Percentiles rank a stretch among this genome's conserved stretches.
Evolutionary conservation across 1,284 basidiomycete genomes (phyloP).

Genomic region (Trametes polyzona): DNA sequence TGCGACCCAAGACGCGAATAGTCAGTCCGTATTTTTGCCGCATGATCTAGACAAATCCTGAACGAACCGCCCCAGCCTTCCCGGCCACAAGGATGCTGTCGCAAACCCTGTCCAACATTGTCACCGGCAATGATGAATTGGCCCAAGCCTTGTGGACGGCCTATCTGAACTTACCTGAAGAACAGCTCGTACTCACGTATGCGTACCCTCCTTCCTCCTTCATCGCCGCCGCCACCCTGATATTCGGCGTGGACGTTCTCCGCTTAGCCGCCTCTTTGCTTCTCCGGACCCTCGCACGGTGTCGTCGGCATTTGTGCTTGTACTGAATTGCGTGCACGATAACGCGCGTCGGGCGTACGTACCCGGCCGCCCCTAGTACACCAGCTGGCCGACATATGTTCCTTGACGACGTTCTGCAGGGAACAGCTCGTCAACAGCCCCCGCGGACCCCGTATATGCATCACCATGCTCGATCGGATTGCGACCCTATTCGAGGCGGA

Average conservation of each 20-base stretch:
- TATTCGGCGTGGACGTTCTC: constrained; percentile 12
- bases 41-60: constrained; percentile 5
- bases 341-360: constrained; percentile 62
- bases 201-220: constrained; percentile 5
- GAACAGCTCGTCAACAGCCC: constrained; percentile 53
- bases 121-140: constrained; percentile 67
- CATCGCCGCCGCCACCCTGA: constrained; percentile 1
- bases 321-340: constrained; percentile 71
- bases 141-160: constrained; percentile 61
- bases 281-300: constrained; percentile 68
- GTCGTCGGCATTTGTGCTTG: constrained; percentile 67
- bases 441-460: constrained; percentile 63
- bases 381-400: constrained; percentile 5
- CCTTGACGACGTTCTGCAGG: constrained; percentile 34
- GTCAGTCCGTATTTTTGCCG: constrained; percentile 42
- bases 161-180: constrained; percentile 70
- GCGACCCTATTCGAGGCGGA: constrained; percentile 66
- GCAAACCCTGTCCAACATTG: constrained; percentile 75
- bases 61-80: constrained; percentile 46
- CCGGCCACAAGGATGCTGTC: constrained; percentile 60
- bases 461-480: constrained; percentile 68
- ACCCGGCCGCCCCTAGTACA: constrained; percentile 10
- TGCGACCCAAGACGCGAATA: constrained; percentile 53
- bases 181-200: constrained; percentile 77
- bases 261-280: constrained; percentile 69